These are phyloP conservation scores for Quercus lobata DNA, from an alignment of 331 rosid species.

Conservation along the genomic window DNA sequence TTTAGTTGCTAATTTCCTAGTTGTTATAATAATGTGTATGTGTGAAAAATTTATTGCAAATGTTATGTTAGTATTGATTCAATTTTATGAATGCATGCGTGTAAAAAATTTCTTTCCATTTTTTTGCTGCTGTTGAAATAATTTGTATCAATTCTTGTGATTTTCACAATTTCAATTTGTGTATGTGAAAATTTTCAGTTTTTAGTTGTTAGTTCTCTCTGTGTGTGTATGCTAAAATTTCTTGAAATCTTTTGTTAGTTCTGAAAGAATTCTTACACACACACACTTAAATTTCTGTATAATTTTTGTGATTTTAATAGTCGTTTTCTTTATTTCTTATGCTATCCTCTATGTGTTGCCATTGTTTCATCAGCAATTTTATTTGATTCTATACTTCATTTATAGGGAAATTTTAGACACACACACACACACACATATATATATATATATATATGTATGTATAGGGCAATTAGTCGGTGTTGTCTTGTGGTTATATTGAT, in stretches of 20 bases:
- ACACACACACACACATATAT: too few species aligned
- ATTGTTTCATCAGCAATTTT: background rate
- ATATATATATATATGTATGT: background rate
- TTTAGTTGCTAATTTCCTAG: too few species aligned
- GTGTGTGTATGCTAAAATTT: background rate
- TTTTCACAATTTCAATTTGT: too few species aligned
- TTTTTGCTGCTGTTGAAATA: too few species aligned
- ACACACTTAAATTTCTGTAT: too few species aligned
- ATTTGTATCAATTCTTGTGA: too few species aligned
- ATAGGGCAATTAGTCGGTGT: too few species aligned
- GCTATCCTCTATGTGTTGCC: background rate
- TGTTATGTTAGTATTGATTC: too few species aligned
- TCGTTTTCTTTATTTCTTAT: background rate
- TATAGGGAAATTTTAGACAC: background rate
- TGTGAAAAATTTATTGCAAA: too few species aligned
- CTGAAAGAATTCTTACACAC: background rate
- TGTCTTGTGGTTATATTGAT: background rate
- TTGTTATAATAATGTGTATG: too few species aligned
- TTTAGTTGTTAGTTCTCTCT: too few species aligned
- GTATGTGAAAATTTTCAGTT: too few species aligned
- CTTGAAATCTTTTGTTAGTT: background rate
- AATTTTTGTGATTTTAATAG: background rate
- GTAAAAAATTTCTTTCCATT: background rate
- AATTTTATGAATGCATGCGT: background rate
- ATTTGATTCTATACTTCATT: background rate